Percentiles rank a stretch among this genome's conserved stretches.
These are phyloP conservation scores for Melampsora abietis-canadensis DNA, from an alignment of 1,284 basidiomycete genomes.

Conservation along the genomic window DNA sequence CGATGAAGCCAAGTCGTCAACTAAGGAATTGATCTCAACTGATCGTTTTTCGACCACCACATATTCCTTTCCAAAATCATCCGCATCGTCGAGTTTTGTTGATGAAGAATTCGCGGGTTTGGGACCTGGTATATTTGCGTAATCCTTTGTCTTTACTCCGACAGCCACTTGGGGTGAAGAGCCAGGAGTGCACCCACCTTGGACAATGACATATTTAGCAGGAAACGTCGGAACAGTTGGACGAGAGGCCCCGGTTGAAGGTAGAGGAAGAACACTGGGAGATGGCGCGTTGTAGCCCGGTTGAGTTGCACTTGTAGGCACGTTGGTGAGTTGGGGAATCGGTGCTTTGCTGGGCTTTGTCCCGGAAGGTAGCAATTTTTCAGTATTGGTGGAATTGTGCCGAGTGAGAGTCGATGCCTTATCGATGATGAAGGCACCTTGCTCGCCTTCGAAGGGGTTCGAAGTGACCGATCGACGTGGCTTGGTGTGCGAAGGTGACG, in stretches of 20 bases:
- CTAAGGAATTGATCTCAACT: slow-evolving; percentile 61
- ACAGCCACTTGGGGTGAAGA: slow-evolving; percentile 15
- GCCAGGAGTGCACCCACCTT: slow-evolving; percentile 18
- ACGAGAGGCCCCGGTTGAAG: background rate
- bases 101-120: slow-evolving; percentile 3
- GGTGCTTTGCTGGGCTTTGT: slow-evolving; percentile 40
- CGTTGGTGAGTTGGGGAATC: background rate
- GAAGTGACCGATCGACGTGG: background rate
- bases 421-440: slow-evolving; percentile 33
- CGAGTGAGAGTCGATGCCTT: background rate
- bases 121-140: slow-evolving; percentile 43
- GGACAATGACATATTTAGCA: slow-evolving; percentile 43
- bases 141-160: slow-evolving; percentile 38
- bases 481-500: slow-evolving; percentile 13
- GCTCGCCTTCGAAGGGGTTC: slow-evolving; percentile 32
- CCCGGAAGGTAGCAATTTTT: slow-evolving; percentile 54
- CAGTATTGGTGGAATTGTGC: slow-evolving; percentile 1
- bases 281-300: slow-evolving; percentile 18
- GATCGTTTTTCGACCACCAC: slow-evolving; percentile 61
- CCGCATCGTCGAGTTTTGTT: slow-evolving; percentile 47
- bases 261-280: slow-evolving; percentile 35
- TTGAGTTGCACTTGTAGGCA: background rate
- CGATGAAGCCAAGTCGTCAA: slow-evolving; percentile 58
- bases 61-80: slow-evolving; percentile 57
- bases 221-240: slow-evolving; percentile 20